Percentiles rank a stretch among this genome's conserved stretches.
These are phyloP conservation scores for Bruguiera sexangula DNA, from an alignment of 345 rosid species.

Conservation along the genomic window DNA sequence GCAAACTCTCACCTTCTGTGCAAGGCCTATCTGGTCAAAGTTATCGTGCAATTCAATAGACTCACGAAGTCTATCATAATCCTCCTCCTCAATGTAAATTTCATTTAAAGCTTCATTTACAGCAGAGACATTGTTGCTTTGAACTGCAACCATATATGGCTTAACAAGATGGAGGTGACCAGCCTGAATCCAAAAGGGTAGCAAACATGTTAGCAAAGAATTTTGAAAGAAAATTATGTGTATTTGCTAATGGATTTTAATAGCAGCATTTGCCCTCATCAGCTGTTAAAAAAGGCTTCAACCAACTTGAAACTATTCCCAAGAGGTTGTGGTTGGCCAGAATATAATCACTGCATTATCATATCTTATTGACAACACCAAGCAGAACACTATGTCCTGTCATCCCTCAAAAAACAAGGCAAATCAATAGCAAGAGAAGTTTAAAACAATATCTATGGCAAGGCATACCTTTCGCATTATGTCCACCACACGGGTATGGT, in stretches of 20 bases:
- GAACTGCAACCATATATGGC: constrained; percentile 94
- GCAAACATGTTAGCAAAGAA: not conserved
- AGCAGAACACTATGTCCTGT: no score
- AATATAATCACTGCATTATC: not conserved
- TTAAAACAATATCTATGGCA: not conserved
- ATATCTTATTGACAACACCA: no score
- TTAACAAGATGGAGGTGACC: constrained; percentile 84
- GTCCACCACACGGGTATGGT: constrained; percentile 93
- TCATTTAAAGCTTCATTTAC: constrained; percentile 86
- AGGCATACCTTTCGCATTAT: constrained; percentile 81
- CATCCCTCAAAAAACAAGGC: not conserved
- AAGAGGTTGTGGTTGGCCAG: not conserved
- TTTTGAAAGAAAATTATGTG: not conserved
- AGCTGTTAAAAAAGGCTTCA: not conserved
- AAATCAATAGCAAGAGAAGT: not conserved
- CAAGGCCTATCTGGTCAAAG: constrained; percentile 87
- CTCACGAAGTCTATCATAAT: constrained; percentile 84
- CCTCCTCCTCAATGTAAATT: constrained; percentile 89
- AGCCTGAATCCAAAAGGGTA: constrained; percentile 48
- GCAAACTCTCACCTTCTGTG: constrained; percentile 58
- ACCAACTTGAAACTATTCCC: not conserved
- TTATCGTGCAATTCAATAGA: constrained; percentile 86
- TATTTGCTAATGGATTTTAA: not conserved
- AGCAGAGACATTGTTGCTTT: constrained; percentile 87
- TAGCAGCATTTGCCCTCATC: not conserved